phyloP scores from a whole-genome alignment of 805 yeast species.

The Wickerhamomyces mucosus region DNA sequence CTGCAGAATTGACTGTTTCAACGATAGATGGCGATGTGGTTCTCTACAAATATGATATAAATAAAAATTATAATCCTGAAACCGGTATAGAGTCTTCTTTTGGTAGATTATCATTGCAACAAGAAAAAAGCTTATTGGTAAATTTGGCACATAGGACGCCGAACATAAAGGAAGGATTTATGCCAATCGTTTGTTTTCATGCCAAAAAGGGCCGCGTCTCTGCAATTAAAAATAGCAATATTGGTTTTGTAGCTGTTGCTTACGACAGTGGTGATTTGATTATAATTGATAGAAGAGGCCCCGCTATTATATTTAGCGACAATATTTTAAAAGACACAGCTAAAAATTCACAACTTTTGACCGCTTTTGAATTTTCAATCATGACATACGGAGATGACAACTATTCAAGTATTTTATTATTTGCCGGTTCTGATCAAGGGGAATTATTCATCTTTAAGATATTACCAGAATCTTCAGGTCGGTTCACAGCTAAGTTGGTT shows the following conservation, averaged over 20 bases:
- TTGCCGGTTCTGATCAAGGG: constrained; percentile 73
- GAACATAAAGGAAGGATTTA: constrained; percentile 45
- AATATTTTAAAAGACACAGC: constrained; percentile 20
- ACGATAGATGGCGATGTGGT: constrained; percentile 64
- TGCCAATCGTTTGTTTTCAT: constrained; percentile 43
- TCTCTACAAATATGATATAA: constrained; percentile 59
- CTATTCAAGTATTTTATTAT: constrained; percentile 60
- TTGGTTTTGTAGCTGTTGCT: constrained; percentile 80
- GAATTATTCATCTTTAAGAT: constrained; percentile 57
- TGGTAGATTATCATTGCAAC: constrained; percentile 21
- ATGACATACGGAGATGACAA: constrained; percentile 58
- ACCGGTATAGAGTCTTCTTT: constrained; percentile 23
- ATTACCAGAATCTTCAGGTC: constrained; percentile 52
- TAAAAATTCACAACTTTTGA: constrained; percentile 28
- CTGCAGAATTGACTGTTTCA: constrained; percentile 67
- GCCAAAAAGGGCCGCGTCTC: constrained; percentile 42
- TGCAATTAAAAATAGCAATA: constrained; percentile 54
- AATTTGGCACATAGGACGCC: constrained; percentile 50
- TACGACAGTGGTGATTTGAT: constrained; percentile 66
- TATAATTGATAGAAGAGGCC: constrained; percentile 74
- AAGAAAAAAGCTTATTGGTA: constrained; percentile 23
- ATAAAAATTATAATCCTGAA: constrained; percentile 32
- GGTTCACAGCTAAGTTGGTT: constrained; percentile 46
- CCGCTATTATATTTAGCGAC: constrained; percentile 49
- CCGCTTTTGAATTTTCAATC: constrained; percentile 64